phyloP scores from a whole-genome alignment of 257 asterid genomes.

The Hygrophila difformis region DNA sequence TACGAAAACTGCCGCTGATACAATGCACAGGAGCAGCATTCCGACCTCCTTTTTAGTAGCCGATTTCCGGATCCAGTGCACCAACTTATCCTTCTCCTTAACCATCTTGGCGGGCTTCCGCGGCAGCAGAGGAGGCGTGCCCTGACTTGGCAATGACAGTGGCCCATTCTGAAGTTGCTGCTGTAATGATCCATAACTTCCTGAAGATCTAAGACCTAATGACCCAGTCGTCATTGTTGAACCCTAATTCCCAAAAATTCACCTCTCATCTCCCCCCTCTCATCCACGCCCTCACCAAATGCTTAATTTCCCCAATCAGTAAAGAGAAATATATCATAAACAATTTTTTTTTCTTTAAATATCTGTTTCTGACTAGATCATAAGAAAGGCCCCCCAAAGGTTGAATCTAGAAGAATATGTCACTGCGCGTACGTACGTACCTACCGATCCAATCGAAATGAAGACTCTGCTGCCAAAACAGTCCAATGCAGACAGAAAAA shows the following conservation, averaged over 20 bases:
- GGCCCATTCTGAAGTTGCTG: conserved; percentile 53
- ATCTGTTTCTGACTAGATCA: no score
- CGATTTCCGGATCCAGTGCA: conserved; percentile 71
- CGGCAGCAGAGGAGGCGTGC: conserved; percentile 41
- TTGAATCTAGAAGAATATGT: no score
- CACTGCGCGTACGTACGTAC: no score
- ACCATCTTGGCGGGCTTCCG: conserved; percentile 73
- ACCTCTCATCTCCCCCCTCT: conserved; percentile 33
- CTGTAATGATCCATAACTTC: conserved; percentile 96
- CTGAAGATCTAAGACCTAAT: conserved; percentile 94
- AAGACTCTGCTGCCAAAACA: no score
- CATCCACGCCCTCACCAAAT: not conserved
- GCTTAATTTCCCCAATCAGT: not conserved
- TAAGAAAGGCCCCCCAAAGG: no score
- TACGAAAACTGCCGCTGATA: conserved; percentile 60
- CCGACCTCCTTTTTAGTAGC: conserved; percentile 88
- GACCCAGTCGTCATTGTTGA: conserved; percentile 83
- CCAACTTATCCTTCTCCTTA: conserved; percentile 71
- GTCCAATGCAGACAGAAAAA: no score
- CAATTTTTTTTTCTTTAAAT: conserved; percentile 2
- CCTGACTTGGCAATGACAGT: conserved; percentile 41
- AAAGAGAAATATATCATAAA: conserved; percentile 2
- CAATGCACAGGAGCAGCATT: conserved; percentile 68
- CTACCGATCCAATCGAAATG: no score
- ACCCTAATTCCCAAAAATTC: conserved; percentile 35